Conservation (phyloP, 148 eudicot species). For the Amaranthus cruentus region DNA sequence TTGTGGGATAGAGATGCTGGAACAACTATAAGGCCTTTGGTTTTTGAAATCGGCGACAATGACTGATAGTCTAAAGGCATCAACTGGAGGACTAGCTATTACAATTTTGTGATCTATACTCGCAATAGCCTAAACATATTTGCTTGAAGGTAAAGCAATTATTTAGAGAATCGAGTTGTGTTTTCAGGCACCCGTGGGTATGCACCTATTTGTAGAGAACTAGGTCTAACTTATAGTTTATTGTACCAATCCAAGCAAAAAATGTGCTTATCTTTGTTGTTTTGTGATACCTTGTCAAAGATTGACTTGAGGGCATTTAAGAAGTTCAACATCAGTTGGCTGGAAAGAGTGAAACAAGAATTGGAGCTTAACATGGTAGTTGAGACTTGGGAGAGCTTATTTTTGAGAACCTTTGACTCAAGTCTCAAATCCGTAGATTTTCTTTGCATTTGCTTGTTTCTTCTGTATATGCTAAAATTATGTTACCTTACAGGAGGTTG, state of each 20-base stretch:
- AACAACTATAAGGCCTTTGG: conserved; percentile 31
- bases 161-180: background rate
- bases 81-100: background rate
- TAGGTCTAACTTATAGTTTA: background rate
- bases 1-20: conserved; percentile 23
- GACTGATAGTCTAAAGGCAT: conserved; percentile 21
- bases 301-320: background rate
- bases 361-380: background rate
- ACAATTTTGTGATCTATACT: conserved; percentile 3
- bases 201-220: background rate
- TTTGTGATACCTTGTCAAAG: background rate
- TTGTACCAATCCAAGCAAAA: background rate
- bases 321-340: background rate
- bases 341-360: background rate
- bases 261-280: background rate
- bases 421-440: no score
- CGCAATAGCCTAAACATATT: background rate
- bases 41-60: conserved; percentile 49
- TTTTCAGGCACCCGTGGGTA: background rate
- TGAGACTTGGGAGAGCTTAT: background rate
- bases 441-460: no score
- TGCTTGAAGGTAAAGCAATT: background rate
- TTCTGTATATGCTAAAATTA: no score
- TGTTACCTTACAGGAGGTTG: no score
- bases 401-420: no score